These are phyloP conservation scores for Uronychia setigera DNA, from an alignment of 73 alveolate genomes.

Conservation along the genomic window DNA sequence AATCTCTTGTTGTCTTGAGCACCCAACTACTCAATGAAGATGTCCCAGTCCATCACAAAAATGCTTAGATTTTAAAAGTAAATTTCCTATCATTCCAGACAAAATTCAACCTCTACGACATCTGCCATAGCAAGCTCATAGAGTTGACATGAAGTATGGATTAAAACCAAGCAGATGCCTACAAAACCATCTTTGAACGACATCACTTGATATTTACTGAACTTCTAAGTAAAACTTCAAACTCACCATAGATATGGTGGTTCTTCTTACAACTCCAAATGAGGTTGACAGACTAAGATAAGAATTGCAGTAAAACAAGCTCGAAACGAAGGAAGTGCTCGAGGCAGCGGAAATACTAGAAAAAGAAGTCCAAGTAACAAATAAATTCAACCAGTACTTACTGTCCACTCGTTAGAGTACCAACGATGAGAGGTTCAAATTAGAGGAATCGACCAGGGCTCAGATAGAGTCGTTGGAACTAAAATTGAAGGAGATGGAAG, in stretches of 20 bases:
- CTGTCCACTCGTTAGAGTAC: neutral
- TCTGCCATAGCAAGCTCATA: neutral
- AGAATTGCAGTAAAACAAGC: conserved; percentile 13
- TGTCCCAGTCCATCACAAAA: conserved; percentile 18
- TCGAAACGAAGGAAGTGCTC: conserved; percentile 33
- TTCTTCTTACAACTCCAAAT: neutral
- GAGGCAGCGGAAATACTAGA: conserved; percentile 62
- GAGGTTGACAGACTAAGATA: conserved; percentile 5
- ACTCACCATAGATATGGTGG: neutral
- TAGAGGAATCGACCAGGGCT: neutral
- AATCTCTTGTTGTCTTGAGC: conserved; percentile 61
- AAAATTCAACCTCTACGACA: neutral
- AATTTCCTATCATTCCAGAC: neutral
- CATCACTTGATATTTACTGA: neutral
- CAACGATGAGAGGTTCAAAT: neutral
- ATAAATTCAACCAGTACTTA: neutral
- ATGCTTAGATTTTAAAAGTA: conserved; percentile 4
- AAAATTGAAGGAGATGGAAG: conserved; percentile 29
- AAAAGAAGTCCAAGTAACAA: conserved; percentile 29
- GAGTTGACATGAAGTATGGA: neutral
- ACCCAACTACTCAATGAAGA: neutral
- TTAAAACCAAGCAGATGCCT: neutral
- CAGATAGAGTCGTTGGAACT: conserved; percentile 24
- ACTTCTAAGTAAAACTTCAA: neutral
- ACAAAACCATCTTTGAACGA: neutral